A percentile compares a stretch with the other conserved stretches of the same genome.
Conservation (phyloP, 352 stramenopile species). For the Pythium monospermum region DNA sequence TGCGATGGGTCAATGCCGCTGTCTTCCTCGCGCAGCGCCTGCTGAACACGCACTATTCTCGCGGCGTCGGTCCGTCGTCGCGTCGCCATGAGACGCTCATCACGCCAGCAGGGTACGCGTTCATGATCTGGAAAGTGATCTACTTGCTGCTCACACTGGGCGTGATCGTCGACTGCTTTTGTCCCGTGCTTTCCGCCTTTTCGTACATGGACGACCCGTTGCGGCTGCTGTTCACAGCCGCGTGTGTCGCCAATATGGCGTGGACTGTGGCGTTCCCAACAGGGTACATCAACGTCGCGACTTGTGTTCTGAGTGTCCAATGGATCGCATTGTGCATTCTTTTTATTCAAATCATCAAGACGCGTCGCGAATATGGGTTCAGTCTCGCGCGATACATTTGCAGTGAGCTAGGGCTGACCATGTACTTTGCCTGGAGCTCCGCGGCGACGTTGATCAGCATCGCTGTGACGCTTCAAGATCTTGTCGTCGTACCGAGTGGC, state of each 20-base stretch:
- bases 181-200: constrained; percentile 57
- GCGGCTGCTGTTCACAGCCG: constrained; percentile 53
- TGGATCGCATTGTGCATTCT: constrained; percentile 56
- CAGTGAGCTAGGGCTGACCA: constrained; percentile 52
- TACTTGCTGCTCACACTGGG: constrained; percentile 62
- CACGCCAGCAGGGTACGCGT: constrained; percentile 67
- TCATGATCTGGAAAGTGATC: constrained; percentile 60
- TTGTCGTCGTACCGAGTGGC: constrained; percentile 22
- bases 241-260: constrained; percentile 62
- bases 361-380: constrained; percentile 37
- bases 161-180: constrained; percentile 65
- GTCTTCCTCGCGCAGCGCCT: constrained; percentile 16
- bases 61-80: constrained; percentile 47
- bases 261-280: constrained; percentile 71
- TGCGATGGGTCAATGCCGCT: constrained; percentile 16
- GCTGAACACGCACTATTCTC: constrained; percentile 15
- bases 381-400: constrained; percentile 43
- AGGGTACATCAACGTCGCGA: constrained; percentile 60
- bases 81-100: constrained; percentile 67
- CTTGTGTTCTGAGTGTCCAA: constrained; percentile 42
- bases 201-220: constrained; percentile 32
- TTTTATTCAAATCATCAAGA: constrained; percentile 46
- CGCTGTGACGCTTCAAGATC: constrained; percentile 50
- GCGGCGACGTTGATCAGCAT: constrained; percentile 68
- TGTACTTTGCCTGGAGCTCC: constrained; percentile 77